phyloP scores from a whole-genome alignment of 495 filamentous ascomycete species.

The Pseudevernia furfuracea region DNA sequence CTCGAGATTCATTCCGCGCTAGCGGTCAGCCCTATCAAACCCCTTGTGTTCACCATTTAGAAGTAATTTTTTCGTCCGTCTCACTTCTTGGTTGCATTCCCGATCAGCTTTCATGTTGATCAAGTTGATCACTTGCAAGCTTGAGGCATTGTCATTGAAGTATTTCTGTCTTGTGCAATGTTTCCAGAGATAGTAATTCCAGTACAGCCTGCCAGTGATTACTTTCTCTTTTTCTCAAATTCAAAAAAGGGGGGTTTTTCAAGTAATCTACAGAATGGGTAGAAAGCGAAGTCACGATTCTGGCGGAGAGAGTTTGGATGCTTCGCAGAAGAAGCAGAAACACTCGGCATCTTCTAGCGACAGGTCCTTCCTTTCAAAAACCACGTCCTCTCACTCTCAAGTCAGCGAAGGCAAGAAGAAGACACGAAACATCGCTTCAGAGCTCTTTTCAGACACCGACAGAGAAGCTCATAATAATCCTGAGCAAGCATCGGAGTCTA shows the following conservation, averaged over 20 bases:
- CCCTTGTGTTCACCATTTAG: too few relatives aligned
- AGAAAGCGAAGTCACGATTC: neutral
- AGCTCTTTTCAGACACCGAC: neutral
- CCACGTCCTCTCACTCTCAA: neutral
- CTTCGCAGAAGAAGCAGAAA: conserved; percentile 3
- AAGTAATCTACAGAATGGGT: neutral
- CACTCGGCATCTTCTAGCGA: neutral
- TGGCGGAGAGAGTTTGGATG: neutral
- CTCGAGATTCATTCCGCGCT: neutral
- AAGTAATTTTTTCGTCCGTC: neutral
- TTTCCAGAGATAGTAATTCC: neutral
- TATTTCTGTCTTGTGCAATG: neutral
- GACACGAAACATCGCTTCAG: neutral
- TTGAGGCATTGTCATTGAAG: neutral
- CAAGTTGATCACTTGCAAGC: neutral
- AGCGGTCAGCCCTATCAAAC: neutral
- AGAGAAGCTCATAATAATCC: neutral
- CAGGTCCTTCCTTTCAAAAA: neutral
- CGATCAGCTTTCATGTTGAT: neutral
- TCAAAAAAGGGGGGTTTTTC: neutral
- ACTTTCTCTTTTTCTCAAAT: neutral
- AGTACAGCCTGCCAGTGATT: neutral
- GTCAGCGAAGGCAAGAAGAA: neutral
- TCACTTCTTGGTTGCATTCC: neutral
- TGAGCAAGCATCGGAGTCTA: neutral